phyloP scores from a whole-genome alignment of 805 yeast genomes.

The Candida hungchunana region DNA sequence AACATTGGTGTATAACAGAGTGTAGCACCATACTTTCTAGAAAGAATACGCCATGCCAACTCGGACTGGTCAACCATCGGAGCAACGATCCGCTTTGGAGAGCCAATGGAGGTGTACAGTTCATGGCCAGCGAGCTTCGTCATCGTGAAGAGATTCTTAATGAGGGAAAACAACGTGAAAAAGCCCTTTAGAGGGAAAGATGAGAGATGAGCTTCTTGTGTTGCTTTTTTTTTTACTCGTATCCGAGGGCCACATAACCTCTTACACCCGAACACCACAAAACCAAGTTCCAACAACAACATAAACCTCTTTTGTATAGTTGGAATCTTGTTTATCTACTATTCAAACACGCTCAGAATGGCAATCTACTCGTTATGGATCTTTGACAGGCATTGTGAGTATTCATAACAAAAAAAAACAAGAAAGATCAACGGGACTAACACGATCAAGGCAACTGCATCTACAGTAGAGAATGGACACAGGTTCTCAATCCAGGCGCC shows the following conservation, averaged over 20 bases:
- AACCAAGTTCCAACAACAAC: background rate
- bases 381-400: constrained; percentile 82
- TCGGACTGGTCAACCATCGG: constrained; percentile 99
- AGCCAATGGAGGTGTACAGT: constrained; percentile 63
- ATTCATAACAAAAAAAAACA: background rate
- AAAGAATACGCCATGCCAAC: constrained; percentile 87
- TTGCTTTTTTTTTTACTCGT: too few species aligned
- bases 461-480: constrained; percentile 69
- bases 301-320: too few species aligned
- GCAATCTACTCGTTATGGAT: constrained; percentile 83
- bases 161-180: too few species aligned
- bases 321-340: too few species aligned
- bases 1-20: constrained; percentile 96
- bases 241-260: too few species aligned
- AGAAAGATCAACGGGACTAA: background rate
- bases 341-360: too few species aligned
- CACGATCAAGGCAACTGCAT: constrained; percentile 57
- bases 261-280: too few species aligned
- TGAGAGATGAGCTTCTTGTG: too few species aligned
- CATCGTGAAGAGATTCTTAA: too few species aligned
- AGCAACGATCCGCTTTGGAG: constrained; percentile 84
- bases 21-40: constrained; percentile 87
- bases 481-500: constrained; percentile 19
- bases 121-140: constrained; percentile 51
- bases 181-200: too few species aligned